phyloP scores from a whole-genome alignment of 2,329 filamentous ascomycete species.

The Ophiostoma sp. region DNA sequence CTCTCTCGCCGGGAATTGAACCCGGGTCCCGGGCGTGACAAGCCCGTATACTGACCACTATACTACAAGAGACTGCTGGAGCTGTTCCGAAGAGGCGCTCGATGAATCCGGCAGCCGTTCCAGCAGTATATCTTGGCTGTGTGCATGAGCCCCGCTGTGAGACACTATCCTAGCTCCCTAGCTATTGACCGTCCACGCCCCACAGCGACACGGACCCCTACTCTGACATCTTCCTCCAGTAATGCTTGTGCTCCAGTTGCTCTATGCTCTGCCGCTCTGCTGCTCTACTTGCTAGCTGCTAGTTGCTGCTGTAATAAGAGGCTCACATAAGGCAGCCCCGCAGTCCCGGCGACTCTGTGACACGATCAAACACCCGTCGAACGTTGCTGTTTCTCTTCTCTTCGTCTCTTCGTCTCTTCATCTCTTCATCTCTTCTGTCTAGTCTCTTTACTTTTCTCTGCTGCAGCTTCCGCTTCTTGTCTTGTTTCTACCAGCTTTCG shows the following conservation, averaged over 20 bases:
- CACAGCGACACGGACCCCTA: slow-evolving; percentile 1
- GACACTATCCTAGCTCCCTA: not conserved
- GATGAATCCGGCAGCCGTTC: not conserved
- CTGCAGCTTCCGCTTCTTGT: not conserved
- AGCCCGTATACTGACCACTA: slow-evolving; percentile 13
- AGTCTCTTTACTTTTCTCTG: not conserved
- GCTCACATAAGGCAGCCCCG: slow-evolving; percentile 7
- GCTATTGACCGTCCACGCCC: not conserved
- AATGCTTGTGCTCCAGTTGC: not conserved
- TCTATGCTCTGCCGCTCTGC: too few relatives aligned
- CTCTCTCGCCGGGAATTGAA: slow-evolving; percentile 13
- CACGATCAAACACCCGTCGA: slow-evolving; percentile 7
- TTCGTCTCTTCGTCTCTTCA: not conserved
- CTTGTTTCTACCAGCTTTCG: too few relatives aligned
- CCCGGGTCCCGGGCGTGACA: slow-evolving; percentile 12
- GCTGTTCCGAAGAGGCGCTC: not conserved
- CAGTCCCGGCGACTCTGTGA: slow-evolving; percentile 11
- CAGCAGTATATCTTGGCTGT: not conserved
- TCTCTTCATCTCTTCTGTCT: not conserved
- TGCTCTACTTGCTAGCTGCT: not conserved
- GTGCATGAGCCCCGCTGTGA: not conserved
- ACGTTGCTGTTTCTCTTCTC: not conserved
- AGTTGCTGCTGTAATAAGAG: slow-evolving; percentile 8
- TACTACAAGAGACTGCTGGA: slow-evolving; percentile 10
- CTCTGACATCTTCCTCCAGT: not conserved